Conservation (phyloP, 2,329 filamentous ascomycete genomes). For the Cladophialophora yegresii region DNA sequence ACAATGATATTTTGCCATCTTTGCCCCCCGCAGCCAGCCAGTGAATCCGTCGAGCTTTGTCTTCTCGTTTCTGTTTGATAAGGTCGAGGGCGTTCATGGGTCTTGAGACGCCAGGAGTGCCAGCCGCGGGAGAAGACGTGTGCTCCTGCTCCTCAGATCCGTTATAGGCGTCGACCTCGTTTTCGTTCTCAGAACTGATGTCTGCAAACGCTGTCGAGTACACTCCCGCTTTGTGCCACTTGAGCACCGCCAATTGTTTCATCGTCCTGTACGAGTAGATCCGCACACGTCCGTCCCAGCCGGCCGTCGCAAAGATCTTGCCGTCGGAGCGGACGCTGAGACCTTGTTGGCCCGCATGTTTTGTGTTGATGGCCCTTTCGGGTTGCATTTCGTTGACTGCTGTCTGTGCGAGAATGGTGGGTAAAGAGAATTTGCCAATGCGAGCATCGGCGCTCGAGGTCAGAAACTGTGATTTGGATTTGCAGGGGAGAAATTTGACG, state of each 20-base stretch:
- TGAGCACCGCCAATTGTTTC: constrained; percentile 85
- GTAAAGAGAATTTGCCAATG: constrained; percentile 65
- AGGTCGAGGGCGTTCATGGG: constrained; percentile 42
- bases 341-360: constrained; percentile 86
- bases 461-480: constrained; percentile 62
- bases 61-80: constrained; percentile 65
- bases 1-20: constrained; percentile 91
- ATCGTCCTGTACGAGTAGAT: constrained; percentile 80
- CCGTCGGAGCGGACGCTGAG: constrained; percentile 76
- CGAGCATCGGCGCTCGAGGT: constrained; percentile 81
- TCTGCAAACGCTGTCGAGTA: constrained; percentile 75
- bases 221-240: constrained; percentile 89
- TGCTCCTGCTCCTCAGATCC: not conserved
- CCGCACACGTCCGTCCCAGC: constrained; percentile 82
- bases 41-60: constrained; percentile 69
- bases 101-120: constrained; percentile 16
- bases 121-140: not conserved
- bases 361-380: constrained; percentile 69
- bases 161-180: not conserved
- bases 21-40: constrained; percentile 92
- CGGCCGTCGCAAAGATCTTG: constrained; percentile 82
- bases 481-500: constrained; percentile 58
- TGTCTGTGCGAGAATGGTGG: constrained; percentile 53
- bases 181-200: constrained; percentile 35
- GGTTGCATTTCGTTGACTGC: constrained; percentile 45